phyloP scores from a whole-genome alignment of 1,284 basidiomycete genomes.

The Pyrrhoderma lamaoense region DNA sequence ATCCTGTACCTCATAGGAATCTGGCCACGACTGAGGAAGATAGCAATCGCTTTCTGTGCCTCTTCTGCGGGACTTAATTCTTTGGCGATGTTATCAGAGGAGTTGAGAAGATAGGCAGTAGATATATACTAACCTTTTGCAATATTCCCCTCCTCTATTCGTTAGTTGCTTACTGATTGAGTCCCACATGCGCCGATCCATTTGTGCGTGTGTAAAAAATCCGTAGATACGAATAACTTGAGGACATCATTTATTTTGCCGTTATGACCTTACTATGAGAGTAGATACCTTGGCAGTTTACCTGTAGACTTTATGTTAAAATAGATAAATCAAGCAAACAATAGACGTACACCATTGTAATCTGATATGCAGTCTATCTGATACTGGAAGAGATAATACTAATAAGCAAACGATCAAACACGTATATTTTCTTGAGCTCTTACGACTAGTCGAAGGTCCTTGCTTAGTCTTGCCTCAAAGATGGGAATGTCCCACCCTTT shows the following conservation, averaged over 20 bases:
- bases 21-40: no score
- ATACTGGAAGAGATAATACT: constrained; percentile 36
- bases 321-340: no score
- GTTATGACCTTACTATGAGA: neutral
- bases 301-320: constrained; percentile 26
- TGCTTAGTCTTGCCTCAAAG: constrained; percentile 62
- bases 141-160: no score
- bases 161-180: constrained; percentile 19
- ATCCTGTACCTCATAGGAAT: no score
- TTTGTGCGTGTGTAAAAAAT: constrained; percentile 53
- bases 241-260: neutral
- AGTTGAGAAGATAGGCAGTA: no score
- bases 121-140: no score
- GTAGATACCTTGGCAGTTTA: constrained; percentile 46
- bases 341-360: constrained; percentile 28
- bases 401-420: neutral
- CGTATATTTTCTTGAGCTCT: constrained; percentile 23
- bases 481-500: constrained; percentile 48
- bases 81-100: no score
- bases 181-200: constrained; percentile 50
- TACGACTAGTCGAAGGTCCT: constrained; percentile 55
- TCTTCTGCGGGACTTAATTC: no score
- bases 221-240: constrained; percentile 55
- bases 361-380: constrained; percentile 55
- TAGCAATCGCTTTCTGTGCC: no score